These are phyloP conservation scores for Calonectria henricotiae DNA, from an alignment of 2,329 filamentous ascomycete species.

Conservation along the genomic window DNA sequence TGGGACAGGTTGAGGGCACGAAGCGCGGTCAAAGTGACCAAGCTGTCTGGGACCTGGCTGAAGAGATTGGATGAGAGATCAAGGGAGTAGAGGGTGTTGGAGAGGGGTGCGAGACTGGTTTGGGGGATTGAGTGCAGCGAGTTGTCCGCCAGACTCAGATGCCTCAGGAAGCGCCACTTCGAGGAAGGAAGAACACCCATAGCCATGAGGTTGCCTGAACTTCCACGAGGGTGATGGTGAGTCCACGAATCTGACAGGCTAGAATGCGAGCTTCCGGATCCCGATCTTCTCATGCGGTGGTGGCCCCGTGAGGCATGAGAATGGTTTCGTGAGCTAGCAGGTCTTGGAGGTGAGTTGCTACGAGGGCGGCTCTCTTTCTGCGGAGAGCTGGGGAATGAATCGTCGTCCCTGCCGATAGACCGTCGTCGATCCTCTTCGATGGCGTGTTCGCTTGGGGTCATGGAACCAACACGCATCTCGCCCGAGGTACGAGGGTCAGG, in stretches of 20 bases:
- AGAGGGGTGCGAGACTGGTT: constrained; percentile 84
- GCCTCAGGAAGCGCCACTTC: constrained; percentile 96
- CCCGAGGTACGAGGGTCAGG: constrained; percentile 66
- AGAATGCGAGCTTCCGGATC: constrained; percentile 94
- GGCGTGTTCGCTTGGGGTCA: constrained; percentile 68
- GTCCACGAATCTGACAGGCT: constrained; percentile 78
- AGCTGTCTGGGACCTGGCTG: constrained; percentile 91
- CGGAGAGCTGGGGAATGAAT: constrained; percentile 63
- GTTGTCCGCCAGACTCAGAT: constrained; percentile 94
- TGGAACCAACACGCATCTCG: constrained; percentile 74
- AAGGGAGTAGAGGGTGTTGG: constrained; percentile 90
- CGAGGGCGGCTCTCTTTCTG: constrained; percentile 71
- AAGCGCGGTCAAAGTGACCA: constrained; percentile 89
- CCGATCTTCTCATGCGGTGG: constrained; percentile 87
- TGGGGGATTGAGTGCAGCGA: constrained; percentile 85
- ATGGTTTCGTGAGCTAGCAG: constrained; percentile 81
- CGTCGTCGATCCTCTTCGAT: constrained; percentile 61
- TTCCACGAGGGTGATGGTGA: constrained; percentile 74
- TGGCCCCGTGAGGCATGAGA: constrained; percentile 78
- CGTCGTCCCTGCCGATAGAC: constrained; percentile 65
- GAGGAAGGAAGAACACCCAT: constrained; percentile 83
- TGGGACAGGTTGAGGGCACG: constrained; percentile 94
- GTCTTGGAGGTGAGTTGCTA: constrained; percentile 87
- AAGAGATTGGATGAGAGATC: constrained; percentile 96
- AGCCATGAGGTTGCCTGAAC: constrained; percentile 83